These are phyloP conservation scores for Pleurotus giganteus DNA, from an alignment of 768 basidiomycete species.

Conservation along the genomic window DNA sequence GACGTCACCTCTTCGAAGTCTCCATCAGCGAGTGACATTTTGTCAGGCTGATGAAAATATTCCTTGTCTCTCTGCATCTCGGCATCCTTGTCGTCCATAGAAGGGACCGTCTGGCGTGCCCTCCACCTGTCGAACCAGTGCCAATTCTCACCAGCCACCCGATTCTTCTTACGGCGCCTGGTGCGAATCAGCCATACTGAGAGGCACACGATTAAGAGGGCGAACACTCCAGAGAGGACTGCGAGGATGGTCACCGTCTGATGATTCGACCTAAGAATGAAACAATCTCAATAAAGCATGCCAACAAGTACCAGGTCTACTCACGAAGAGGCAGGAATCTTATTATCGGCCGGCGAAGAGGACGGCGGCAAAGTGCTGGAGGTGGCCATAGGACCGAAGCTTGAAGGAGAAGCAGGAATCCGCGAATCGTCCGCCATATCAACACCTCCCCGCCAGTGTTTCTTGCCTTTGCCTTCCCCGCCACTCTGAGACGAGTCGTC, in stretches of 20 bases:
- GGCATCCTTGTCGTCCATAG: neutral
- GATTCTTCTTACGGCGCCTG: neutral
- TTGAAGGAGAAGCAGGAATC: too few species aligned
- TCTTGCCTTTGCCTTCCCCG: too few species aligned
- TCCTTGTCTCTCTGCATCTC: neutral
- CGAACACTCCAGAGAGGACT: neutral
- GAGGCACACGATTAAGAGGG: neutral
- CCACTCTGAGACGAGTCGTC: too few species aligned
- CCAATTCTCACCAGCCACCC: neutral
- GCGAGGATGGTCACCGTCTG: neutral
- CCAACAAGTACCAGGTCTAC: too few species aligned
- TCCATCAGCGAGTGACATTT: neutral
- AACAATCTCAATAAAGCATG: too few species aligned
- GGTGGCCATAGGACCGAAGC: too few species aligned
- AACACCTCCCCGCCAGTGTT: too few species aligned
- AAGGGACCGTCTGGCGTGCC: neutral
- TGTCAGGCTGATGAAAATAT: neutral
- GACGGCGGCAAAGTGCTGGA: too few species aligned
- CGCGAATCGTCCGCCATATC: too few species aligned
- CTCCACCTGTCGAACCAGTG: constrained; percentile 4
- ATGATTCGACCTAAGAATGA: neutral
- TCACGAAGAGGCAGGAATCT: too few species aligned
- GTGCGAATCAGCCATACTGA: neutral
- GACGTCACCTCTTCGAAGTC: neutral
- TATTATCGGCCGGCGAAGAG: too few species aligned